Evolutionary conservation across 805 yeast genomes (phyloP).

Genomic region (Yarrowia osloensis): DNA sequence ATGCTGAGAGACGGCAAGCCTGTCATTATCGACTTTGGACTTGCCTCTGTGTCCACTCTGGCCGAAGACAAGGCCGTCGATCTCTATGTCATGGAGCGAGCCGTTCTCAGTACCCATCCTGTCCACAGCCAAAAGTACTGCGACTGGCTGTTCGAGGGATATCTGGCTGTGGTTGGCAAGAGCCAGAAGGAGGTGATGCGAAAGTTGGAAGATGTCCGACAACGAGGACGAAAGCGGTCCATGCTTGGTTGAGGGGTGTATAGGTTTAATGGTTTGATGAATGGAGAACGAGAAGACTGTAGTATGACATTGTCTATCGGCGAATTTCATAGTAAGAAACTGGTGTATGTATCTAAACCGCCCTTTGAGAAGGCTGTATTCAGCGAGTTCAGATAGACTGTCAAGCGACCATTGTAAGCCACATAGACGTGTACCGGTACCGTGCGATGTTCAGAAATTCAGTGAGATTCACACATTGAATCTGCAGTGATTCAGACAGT

Average conservation of each 20-base stretch:
- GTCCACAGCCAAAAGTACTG: slow-evolving; percentile 63
- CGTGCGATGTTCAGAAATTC: too few relatives aligned
- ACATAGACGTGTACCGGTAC: too few relatives aligned
- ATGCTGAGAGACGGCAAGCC: slow-evolving; percentile 55
- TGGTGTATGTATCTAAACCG: too few relatives aligned
- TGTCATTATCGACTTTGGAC: slow-evolving; percentile 84
- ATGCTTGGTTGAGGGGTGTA: slow-evolving; percentile 77
- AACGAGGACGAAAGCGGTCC: slow-evolving; percentile 92
- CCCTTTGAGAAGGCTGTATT: too few relatives aligned
- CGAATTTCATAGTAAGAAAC: too few relatives aligned
- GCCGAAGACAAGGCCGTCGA: slow-evolving; percentile 98
- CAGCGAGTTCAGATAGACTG: too few relatives aligned
- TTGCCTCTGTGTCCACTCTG: slow-evolving; percentile 63
- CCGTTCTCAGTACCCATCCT: slow-evolving; percentile 89
- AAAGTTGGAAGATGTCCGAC: slow-evolving; percentile 78
- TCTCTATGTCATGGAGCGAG: slow-evolving; percentile 88
- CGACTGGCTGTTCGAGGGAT: slow-evolving; percentile 73
- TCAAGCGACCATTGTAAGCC: too few relatives aligned
- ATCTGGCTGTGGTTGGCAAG: slow-evolving; percentile 38
- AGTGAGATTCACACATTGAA: too few relatives aligned
- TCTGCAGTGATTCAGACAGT: too few relatives aligned
- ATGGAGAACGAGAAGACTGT: too few relatives aligned
- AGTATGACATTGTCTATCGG: too few relatives aligned
- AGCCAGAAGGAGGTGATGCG: slow-evolving; percentile 53
- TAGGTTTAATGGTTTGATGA: too few relatives aligned